A percentile compares a stretch with the other conserved stretches of the same genome.
Evolutionary conservation across 164 flowering plant species (phyloP).

Genomic region (Kalanchoe fedtschenkoi): DNA sequence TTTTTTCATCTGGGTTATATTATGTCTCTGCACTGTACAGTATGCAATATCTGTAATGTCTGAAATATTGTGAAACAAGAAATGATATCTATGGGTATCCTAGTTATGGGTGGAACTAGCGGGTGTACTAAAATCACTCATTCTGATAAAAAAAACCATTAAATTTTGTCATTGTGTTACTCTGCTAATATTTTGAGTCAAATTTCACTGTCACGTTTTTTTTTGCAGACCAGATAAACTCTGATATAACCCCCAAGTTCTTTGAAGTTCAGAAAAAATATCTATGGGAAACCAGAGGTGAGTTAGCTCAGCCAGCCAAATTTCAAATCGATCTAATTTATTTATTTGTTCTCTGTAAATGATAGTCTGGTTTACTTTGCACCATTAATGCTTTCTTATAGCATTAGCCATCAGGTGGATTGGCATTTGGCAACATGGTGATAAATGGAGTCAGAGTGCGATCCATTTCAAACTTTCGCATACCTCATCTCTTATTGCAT

Average conservation of each 20-base stretch:
- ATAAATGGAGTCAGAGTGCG: conserved; percentile 33
- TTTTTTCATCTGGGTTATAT: neutral
- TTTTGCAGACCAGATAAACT: conserved; percentile 57
- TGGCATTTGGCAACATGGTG: conserved; percentile 50
- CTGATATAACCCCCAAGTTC: conserved; percentile 43
- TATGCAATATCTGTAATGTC: neutral
- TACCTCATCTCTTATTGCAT: conserved; percentile 80
- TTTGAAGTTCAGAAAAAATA: conserved; percentile 65
- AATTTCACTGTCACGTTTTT: conserved; percentile 8
- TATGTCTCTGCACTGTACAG: neutral
- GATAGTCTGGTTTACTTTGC: neutral
- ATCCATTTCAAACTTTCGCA: conserved; percentile 86
- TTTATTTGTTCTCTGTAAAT: neutral
- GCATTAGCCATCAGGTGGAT: conserved; percentile 51
- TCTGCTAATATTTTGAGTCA: neutral
- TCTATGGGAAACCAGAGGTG: conserved; percentile 91
- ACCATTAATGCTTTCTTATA: neutral
- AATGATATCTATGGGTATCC: too few relatives aligned
- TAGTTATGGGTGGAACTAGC: too few relatives aligned
- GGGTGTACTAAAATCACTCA: too few relatives aligned
- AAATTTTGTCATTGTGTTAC: neutral
- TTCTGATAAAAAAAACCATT: too few relatives aligned
- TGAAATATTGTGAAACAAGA: too few relatives aligned
- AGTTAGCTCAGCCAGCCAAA: conserved; percentile 10
- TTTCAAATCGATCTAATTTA: neutral